Percentiles rank a stretch among this genome's conserved stretches.
Conservation (phyloP, 345 rosid genomes). For the Ricinus communis region DNA sequence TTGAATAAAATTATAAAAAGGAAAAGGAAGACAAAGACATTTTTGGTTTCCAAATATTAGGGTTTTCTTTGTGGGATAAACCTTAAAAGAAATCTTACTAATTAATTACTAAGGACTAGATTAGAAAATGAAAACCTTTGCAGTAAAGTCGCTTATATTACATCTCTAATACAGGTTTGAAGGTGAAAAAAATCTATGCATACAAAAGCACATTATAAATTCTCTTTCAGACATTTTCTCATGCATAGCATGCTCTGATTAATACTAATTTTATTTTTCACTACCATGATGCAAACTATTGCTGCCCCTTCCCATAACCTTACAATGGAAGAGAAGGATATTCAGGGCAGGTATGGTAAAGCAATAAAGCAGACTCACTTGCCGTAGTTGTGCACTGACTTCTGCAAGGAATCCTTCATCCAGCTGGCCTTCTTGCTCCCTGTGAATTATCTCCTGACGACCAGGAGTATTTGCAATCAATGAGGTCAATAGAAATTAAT, state of each 20-base stretch:
- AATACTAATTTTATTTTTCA: too few relatives aligned
- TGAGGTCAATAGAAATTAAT: neutral
- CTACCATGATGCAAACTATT: too few relatives aligned
- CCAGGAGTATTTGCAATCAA: conserved; percentile 1
- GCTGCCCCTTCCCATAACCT: neutral
- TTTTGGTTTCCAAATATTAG: too few relatives aligned
- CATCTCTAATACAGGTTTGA: neutral
- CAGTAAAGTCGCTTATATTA: too few relatives aligned
- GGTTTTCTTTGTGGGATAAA: too few relatives aligned
- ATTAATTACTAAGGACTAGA: too few relatives aligned
- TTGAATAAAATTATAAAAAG: neutral
- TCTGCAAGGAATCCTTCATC: conserved; percentile 93
- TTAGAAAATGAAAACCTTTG: too few relatives aligned
- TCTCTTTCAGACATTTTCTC: too few relatives aligned
- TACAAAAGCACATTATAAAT: neutral
- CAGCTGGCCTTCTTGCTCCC: conserved; percentile 75
- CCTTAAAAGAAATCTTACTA: too few relatives aligned
- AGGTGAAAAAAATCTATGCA: neutral
- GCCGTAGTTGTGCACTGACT: conserved; percentile 86
- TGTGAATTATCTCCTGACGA: conserved; percentile 59
- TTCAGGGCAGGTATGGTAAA: neutral
- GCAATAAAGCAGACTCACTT: conserved; percentile 42
- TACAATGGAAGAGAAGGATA: neutral
- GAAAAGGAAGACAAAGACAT: neutral
- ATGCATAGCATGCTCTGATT: too few relatives aligned